These are phyloP conservation scores for Testicularia cyperi DNA, from an alignment of 1,284 basidiomycete species.

Conservation along the genomic window DNA sequence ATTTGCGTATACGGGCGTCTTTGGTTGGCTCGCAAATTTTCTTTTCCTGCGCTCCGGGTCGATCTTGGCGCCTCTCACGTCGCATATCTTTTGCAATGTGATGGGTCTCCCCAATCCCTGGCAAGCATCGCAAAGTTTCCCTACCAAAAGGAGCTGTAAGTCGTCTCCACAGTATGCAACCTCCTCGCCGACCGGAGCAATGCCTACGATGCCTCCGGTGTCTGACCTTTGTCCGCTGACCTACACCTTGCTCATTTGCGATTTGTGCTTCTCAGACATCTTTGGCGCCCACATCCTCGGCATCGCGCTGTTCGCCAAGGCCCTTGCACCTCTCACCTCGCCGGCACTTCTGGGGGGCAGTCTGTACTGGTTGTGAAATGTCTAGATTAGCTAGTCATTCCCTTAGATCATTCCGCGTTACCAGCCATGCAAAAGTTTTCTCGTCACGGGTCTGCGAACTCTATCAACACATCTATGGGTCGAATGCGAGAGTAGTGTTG, in stretches of 20 bases:
- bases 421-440: too few species aligned
- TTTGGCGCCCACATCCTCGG: constrained; percentile 64
- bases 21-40: constrained; percentile 84
- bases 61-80: constrained; percentile 33
- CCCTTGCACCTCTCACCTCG: constrained; percentile 27
- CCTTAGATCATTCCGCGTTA: too few species aligned
- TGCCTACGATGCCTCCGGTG: too few species aligned
- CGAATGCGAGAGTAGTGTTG: background rate
- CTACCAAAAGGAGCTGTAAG: constrained; percentile 62
- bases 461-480: too few species aligned
- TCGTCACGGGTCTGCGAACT: too few species aligned
- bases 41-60: constrained; percentile 77
- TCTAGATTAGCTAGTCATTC: too few species aligned
- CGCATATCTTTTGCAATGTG: constrained; percentile 87
- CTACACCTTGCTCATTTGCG: too few species aligned
- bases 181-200: too few species aligned
- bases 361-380: constrained; percentile 38
- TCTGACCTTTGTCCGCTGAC: too few species aligned
- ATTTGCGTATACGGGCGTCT: constrained; percentile 82
- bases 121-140: constrained; percentile 61
- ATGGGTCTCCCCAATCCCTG: constrained; percentile 78
- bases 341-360: constrained; percentile 17
- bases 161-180: too few species aligned
- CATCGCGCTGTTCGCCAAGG: constrained; percentile 63
- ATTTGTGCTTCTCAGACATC: constrained; percentile 63